These are phyloP conservation scores for Pseudogymnoascus sp. DNA, from an alignment of 2,329 filamentous ascomycete genomes.

Conservation along the genomic window DNA sequence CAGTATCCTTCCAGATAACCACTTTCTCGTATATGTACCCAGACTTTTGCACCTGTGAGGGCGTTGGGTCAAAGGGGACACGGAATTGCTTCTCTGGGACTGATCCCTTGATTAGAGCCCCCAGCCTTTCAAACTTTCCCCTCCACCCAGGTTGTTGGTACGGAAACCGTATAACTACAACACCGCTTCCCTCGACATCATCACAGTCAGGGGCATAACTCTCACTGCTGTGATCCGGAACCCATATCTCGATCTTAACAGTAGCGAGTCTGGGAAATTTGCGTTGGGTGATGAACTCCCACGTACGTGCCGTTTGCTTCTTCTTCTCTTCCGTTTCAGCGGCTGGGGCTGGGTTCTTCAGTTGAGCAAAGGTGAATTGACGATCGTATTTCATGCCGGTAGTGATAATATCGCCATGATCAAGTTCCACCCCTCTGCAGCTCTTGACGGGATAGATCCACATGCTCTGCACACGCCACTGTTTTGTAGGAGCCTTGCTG, in stretches of 20 bases:
- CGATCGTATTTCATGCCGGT: slow-evolving; percentile 73
- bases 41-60: slow-evolving; percentile 47
- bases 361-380: slow-evolving; percentile 74
- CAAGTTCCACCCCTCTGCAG: slow-evolving; percentile 68
- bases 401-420: slow-evolving; percentile 53
- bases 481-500: slow-evolving; percentile 30
- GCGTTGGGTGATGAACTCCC: slow-evolving; percentile 65
- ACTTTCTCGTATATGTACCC: slow-evolving; percentile 55
- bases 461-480: slow-evolving; percentile 56
- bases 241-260: slow-evolving; percentile 60
- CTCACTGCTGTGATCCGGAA: slow-evolving; percentile 53
- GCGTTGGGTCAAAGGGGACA: slow-evolving; percentile 56
- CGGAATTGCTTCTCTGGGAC: slow-evolving; percentile 56
- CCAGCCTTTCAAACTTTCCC: slow-evolving; percentile 38
- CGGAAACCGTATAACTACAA: slow-evolving; percentile 61
- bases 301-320: slow-evolving; percentile 39
- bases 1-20: slow-evolving; percentile 55
- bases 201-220: slow-evolving; percentile 42
- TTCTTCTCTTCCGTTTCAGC: slow-evolving; percentile 30
- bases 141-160: slow-evolving; percentile 44
- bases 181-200: slow-evolving; percentile 47
- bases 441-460: slow-evolving; percentile 80
- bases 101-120: slow-evolving; percentile 45
- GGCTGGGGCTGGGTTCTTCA: slow-evolving; percentile 36
- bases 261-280: slow-evolving; percentile 64